Evolutionary conservation across 345 rosid species (phyloP).

Genomic region (Lepidium aucheri): DNA sequence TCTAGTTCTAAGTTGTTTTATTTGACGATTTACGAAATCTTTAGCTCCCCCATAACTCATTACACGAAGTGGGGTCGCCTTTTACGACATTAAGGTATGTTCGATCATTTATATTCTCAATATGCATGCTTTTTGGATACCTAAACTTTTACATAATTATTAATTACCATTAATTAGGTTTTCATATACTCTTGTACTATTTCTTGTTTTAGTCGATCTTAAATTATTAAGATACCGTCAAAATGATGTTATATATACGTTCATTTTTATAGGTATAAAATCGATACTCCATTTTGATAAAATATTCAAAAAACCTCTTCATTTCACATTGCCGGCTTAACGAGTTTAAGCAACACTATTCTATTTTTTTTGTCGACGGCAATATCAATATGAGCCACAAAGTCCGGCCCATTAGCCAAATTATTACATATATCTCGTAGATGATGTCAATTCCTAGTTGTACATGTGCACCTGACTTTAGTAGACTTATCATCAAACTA

Average conservation of each 20-base stretch:
- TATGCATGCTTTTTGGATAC: no score
- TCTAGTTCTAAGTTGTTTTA: constrained; percentile 5
- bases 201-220: no score
- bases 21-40: constrained; percentile 21
- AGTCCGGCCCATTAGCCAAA: no score
- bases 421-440: no score
- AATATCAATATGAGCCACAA: no score
- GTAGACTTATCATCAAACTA: no score
- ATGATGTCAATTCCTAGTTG: no score
- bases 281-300: not conserved
- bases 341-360: not conserved
- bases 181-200: no score
- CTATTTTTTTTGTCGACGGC: no score
- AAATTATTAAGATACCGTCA: not conserved
- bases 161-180: no score
- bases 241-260: constrained; percentile 1
- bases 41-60: constrained; percentile 26
- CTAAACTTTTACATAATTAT: no score
- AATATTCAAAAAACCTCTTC: constrained; percentile 6
- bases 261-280: not conserved
- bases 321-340: constrained; percentile 14
- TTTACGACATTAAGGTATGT: constrained; percentile 26
- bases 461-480: no score
- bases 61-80: constrained; percentile 25
- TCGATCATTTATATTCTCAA: constrained; percentile 9